A percentile compares a stretch with the other conserved stretches of the same genome.
Evolutionary conservation across 352 stramenopile species (phyloP).

Genomic region (Phytophthora idaei): DNA sequence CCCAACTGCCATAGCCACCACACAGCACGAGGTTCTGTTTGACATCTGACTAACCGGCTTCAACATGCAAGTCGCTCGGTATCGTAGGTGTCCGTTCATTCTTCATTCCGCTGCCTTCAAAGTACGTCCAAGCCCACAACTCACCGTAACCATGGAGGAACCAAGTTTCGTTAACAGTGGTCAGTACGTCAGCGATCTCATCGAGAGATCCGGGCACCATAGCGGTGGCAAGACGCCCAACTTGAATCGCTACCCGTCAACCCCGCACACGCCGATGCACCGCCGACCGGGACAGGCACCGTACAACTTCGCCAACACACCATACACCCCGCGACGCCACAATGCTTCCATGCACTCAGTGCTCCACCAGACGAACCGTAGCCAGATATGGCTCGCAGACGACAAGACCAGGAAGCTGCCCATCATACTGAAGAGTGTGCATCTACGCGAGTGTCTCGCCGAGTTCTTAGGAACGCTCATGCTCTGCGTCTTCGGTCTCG

Average conservation of each 20-base stretch:
- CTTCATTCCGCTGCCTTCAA: slow-evolving; percentile 2
- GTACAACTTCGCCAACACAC: slow-evolving; percentile 34
- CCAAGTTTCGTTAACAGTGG: slow-evolving; percentile 32
- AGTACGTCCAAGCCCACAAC: neutral
- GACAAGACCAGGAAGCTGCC: slow-evolving; percentile 28
- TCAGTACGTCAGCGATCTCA: slow-evolving; percentile 37
- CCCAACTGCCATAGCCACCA: slow-evolving; percentile 17
- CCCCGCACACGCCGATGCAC: slow-evolving; percentile 26
- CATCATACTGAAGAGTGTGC: slow-evolving; percentile 37
- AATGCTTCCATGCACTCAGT: slow-evolving; percentile 23
- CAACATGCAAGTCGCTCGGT: neutral
- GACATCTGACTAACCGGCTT: slow-evolving; percentile 24
- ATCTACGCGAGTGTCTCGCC: slow-evolving; percentile 46
- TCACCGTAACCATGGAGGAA: slow-evolving; percentile 18
- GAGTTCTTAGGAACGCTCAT: slow-evolving; percentile 52
- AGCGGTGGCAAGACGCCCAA: slow-evolving; percentile 14
- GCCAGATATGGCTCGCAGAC: slow-evolving; percentile 28
- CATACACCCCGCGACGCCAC: slow-evolving; percentile 29
- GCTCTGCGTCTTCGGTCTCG: slow-evolving; percentile 34
- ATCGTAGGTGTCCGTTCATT: slow-evolving; percentile 3
- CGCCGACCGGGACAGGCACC: slow-evolving; percentile 11
- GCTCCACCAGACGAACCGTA: slow-evolving; percentile 42
- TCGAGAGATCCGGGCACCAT: slow-evolving; percentile 29
- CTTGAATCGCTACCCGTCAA: slow-evolving; percentile 23
- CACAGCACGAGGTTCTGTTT: slow-evolving; percentile 7